Evolutionary conservation across 257 asterid species (phyloP), one percentile per base, ranked within the genome.

Genomic region (Salvia splendens): DNA sequence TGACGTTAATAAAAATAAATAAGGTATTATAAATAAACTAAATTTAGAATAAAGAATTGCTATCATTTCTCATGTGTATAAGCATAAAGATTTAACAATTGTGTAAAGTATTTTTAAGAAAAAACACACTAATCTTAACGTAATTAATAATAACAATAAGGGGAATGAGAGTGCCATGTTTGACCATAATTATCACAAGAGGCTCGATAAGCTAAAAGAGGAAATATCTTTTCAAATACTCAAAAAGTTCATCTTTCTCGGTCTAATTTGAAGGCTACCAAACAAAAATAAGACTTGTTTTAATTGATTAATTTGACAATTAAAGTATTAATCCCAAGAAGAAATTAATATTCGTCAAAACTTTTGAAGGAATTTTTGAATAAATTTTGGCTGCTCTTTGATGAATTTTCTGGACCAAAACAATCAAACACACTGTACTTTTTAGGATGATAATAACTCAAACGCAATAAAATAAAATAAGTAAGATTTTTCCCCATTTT

Each of bases 201-300:
- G 67, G 2, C 12, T 33, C 30, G 32, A 11, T 48, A n/a, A 24
- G 54, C 63, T 57, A 53, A 7, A 38, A 69, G 47, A 15, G 47
- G 75, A 56, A 64, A 30, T 15, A 57, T 68, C 15, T 30, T 68
- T 79, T 64, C 56, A 68, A 68, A 51, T 20, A 35, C 8, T 24
- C 30, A 24, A 24, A 24, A 24, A 51, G 49, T 66, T 7, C 38
- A 24, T 59, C 66, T 62, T 45, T 75, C 33, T 63, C 58, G 73
- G 84, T 79, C 84, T 47, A 75, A 64, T 51, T 75, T 68, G 78
- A 79, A 68, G 73, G 78, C 80, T 63, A 43, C 75, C 62, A 55
- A 58, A 60, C 55, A 17, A 50, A 61, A 67, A 62, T 46, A 71
- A 40, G 75, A 67, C 78, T 67, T 49, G 2, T 64, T 35, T 53